Base-by-base conservation (phyloP, 176 grass and related monocot species). In the Eragrostis nindensis region DNA sequence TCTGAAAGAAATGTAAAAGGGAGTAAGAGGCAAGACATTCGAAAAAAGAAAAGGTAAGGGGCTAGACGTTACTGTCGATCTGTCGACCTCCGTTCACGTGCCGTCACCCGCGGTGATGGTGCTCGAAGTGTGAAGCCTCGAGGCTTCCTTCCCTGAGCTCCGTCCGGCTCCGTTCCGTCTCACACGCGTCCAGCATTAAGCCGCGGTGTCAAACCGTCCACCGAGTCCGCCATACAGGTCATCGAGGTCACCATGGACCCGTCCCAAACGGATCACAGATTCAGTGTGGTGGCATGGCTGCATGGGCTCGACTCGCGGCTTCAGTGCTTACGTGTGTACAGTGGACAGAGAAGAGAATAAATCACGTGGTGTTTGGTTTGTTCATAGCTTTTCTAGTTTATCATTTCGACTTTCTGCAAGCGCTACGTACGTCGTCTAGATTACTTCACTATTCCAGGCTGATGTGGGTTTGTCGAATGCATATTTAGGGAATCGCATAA, bases 231-330 rank as follows among this genome's bases (percentile, higher is more conserved):
- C 48, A 57, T 25, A 69, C 64, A 49, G 61, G 52, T 77, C 82
- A 84, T 62, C 29, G 25, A 36, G 41, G 4, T 7, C 12, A 12
- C 24, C 18, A 55, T 16, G 67, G 66, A n/a, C 66, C 36, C 49
- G 13, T 45, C 21, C 10, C 12, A 9, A 36, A 62, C 46, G 15
- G 70, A 27, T 21, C 52, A 41, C 84, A n/a, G n/a, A n/a, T n/a
- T n/a, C n/a, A 5, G 21, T 40, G 10, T 40, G 17, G 60, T 77
- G 59, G 75, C 75, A 64, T 47, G 75, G 59, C 75, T 77, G 75
- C 81, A 73, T 87, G 80, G 74, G 67, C n/a, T 45, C 40, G 48
- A 83, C 80, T 78, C 78, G 41, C n/a, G 72, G 70, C 39, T 67
- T 75, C 18, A 21, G 59, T 86, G 46, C 57, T 13, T 66, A 64